phyloP scores from a whole-genome alignment of 805 yeast species.

The Candida gorgasii region DNA sequence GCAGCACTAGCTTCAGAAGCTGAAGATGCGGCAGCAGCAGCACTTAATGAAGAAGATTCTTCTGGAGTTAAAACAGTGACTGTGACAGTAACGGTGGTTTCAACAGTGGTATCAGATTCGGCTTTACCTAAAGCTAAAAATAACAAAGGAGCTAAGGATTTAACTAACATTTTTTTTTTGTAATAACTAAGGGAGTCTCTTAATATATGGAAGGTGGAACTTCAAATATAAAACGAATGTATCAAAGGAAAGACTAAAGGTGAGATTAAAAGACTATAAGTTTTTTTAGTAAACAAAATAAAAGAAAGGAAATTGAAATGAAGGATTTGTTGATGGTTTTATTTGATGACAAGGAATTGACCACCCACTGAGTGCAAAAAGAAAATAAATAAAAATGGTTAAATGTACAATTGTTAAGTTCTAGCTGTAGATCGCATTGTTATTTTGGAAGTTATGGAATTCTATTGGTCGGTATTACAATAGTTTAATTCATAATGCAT shows the following conservation, averaged over 20 bases:
- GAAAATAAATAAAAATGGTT: not conserved
- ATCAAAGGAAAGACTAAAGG: conserved; percentile 8
- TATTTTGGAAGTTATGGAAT: not conserved
- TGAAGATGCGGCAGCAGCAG: conserved; percentile 19
- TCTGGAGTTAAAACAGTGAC: conserved; percentile 47
- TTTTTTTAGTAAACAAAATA: conserved; percentile 1
- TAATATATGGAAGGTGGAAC: not conserved
- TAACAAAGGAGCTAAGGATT: conserved; percentile 16
- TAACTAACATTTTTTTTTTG: conserved; percentile 17
- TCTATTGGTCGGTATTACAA: not conserved
- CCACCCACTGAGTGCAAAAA: not conserved
- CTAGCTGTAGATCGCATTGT: not conserved
- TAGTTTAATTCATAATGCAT: not conserved
- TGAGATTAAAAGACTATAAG: conserved; percentile 6
- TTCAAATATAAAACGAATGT: conserved; percentile 1
- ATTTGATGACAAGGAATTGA: not conserved
- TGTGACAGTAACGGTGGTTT: conserved; percentile 48
- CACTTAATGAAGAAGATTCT: conserved; percentile 37
- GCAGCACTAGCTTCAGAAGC: conserved; percentile 12
- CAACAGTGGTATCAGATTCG: conserved; percentile 39
- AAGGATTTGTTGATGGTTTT: conserved; percentile 13
- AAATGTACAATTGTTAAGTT: not conserved
- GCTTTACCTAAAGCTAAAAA: conserved; percentile 20
- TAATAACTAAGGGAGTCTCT: not conserved
- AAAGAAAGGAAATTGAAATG: conserved; percentile 22